Conservation (phyloP, 2,329 filamentous ascomycete species). For the Colletotrichum magnum region DNA sequence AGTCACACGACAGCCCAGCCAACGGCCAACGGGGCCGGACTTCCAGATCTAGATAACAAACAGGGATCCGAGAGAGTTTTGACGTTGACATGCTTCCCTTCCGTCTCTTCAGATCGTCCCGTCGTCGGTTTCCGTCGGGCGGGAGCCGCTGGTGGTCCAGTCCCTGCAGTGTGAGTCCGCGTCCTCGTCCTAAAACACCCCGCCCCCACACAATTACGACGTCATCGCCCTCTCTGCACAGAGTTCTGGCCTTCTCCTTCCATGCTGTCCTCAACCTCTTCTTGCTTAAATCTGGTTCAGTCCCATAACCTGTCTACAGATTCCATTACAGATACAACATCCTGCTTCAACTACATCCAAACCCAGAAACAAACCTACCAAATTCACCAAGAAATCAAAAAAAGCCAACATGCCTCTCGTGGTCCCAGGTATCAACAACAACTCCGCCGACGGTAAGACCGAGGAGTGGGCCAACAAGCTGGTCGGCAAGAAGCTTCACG, state of each 20-base stretch:
- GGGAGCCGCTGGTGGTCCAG: slow-evolving; percentile 15
- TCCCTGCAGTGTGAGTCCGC: not conserved
- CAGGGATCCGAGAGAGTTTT: slow-evolving; percentile 16
- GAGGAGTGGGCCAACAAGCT: slow-evolving; percentile 74
- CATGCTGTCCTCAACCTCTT: slow-evolving; percentile 1
- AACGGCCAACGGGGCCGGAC: not conserved
- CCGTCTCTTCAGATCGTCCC: slow-evolving; percentile 1
- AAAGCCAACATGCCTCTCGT: slow-evolving; percentile 73
- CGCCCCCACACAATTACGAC: slow-evolving; percentile 36
- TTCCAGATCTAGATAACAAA: slow-evolving; percentile 1
- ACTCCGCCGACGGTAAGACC: slow-evolving; percentile 60
- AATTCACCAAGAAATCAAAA: not conserved
- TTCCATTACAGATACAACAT: too few relatives aligned
- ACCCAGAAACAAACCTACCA: not conserved
- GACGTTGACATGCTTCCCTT: slow-evolving; percentile 3
- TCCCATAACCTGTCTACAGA: not conserved
- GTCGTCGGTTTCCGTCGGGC: slow-evolving; percentile 23
- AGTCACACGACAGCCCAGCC: not conserved
- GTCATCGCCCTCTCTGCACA: slow-evolving; percentile 27
- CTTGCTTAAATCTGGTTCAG: slow-evolving; percentile 17
- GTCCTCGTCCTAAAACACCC: slow-evolving; percentile 16
- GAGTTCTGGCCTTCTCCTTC: slow-evolving; percentile 21
- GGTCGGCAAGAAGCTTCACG: slow-evolving; percentile 73
- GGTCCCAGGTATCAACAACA: slow-evolving; percentile 69
- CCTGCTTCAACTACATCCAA: not conserved